phyloP scores from a whole-genome alignment of 139 green algal species.

The Chlamydomonas incerta region DNA sequence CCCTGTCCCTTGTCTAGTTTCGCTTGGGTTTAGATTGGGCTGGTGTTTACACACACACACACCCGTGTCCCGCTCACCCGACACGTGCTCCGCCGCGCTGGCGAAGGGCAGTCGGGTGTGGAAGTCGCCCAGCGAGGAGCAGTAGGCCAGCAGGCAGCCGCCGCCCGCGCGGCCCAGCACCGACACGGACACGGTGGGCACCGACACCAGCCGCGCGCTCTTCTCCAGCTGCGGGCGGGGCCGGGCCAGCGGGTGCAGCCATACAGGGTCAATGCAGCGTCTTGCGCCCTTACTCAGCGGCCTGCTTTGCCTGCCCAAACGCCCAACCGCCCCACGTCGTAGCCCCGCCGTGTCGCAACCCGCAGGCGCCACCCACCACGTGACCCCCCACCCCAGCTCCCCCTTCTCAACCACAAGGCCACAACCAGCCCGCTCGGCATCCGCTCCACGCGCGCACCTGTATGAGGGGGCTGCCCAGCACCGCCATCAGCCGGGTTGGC shows the following conservation, averaged over 20 bases:
- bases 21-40: no score
- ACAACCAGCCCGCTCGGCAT: no score
- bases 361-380: no score
- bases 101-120: not conserved
- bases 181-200: not conserved
- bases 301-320: no score
- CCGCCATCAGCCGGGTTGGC: not conserved
- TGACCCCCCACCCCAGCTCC: no score
- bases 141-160: not conserved
- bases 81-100: not conserved
- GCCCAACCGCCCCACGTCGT: no score
- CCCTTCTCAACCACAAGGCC: not conserved
- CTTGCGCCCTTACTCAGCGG: no score
- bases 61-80: not conserved
- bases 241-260: no score
- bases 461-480: not conserved
- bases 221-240: no score
- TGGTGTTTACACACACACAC: not conserved
- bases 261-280: no score
- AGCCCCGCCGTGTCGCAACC: no score
- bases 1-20: no score
- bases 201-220: not conserved
- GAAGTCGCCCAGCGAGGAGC: not conserved
- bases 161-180: not conserved
- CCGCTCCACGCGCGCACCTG: not conserved